Evolutionary conservation across 2,329 filamentous ascomycete species (phyloP), one percentile per base, ranked within the genome.

Genomic region (Neobulgaria alba): DNA sequence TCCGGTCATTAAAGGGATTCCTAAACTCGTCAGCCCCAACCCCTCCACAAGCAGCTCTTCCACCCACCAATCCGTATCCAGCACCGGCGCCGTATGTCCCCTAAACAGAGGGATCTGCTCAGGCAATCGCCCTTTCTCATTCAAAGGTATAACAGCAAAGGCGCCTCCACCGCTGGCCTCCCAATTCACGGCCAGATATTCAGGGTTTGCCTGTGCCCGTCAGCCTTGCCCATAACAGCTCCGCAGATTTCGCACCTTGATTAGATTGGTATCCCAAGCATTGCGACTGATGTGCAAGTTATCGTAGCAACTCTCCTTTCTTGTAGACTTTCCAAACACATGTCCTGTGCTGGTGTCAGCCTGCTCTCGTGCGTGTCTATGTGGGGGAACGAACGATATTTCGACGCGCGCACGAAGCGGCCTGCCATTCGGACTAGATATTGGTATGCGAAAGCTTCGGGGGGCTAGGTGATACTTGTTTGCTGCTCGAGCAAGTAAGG

Each of bases 251-350:
- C 53, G 23, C 65, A 93, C 88, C 82, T 96, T 96, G 68, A 96
- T 77, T 60, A 98, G 71, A 69, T 98, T 98, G 59, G 89, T 95
- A 66, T 98, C 92, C 92, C 92, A 98, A 41, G 92, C 92, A 79
- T 98, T 98, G 67, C 84, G 86, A 60, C 88, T 95, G 66, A 98
- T 87, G 63, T 87, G 86, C 55, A 98, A 72, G 66, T 96, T 96
- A 67, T 98, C 92, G 69, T 96, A 98, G 73, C 89, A 95, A 75
- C 86, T 85, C 65, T 98, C 92, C 77, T 95, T 95, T 67, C 86
- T 82, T 53, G 89, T 93, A 49, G 87, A 71, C 68, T 93, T 92
- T 63, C 92, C 92, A 71, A 95, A 98, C 69, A 98, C 85, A 75
- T 98, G 92, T 73, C 90, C 90, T 95, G 65, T 36, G 8, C 14